Conservation (phyloP, 2,329 filamentous ascomycete species). For the Fusarium cyanostomum region DNA sequence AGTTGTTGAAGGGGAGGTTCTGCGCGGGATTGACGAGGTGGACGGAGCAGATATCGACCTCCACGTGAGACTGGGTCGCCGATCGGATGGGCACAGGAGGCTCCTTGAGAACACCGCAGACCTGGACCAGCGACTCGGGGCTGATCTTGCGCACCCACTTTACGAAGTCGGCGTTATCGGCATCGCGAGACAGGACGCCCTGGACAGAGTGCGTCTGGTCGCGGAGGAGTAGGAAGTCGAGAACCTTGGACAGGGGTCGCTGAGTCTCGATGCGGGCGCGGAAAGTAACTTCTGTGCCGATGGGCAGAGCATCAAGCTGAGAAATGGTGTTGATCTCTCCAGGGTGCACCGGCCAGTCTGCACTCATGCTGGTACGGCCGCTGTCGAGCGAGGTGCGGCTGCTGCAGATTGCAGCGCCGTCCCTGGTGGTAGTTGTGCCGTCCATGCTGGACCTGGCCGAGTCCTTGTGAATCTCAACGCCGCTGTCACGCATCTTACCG, state of each 20-base stretch:
- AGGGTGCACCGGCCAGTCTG: conserved; percentile 53
- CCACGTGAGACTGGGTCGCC: conserved; percentile 78
- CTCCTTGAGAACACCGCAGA: conserved; percentile 76
- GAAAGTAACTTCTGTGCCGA: conserved; percentile 54
- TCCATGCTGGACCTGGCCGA: conserved; percentile 47
- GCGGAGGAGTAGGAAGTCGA: conserved; percentile 87
- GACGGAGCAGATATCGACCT: conserved; percentile 72
- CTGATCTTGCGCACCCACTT: conserved; percentile 88
- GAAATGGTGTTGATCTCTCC: conserved; percentile 52
- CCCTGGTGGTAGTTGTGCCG: conserved; percentile 19
- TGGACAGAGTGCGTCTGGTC: conserved; percentile 87
- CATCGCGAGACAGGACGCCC: conserved; percentile 70
- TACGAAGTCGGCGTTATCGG: conserved; percentile 72
- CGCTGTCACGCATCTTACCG: conserved; percentile 47
- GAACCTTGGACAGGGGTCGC: conserved; percentile 80
- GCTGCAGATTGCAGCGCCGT: conserved; percentile 24
- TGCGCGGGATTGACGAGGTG: conserved; percentile 61
- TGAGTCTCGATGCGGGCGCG: conserved; percentile 65
- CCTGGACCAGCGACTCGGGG: conserved; percentile 79
- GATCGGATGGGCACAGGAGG: conserved; percentile 80
- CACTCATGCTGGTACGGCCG: conserved; percentile 49
- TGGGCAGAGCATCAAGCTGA: conserved; percentile 49
- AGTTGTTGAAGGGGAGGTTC: conserved; percentile 62
- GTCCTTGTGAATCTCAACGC: conserved; percentile 43
- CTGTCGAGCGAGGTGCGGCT: conserved; percentile 49